Evolutionary conservation across 495 filamentous ascomycete species (phyloP).

Genomic region (Peziza echinospora): DNA sequence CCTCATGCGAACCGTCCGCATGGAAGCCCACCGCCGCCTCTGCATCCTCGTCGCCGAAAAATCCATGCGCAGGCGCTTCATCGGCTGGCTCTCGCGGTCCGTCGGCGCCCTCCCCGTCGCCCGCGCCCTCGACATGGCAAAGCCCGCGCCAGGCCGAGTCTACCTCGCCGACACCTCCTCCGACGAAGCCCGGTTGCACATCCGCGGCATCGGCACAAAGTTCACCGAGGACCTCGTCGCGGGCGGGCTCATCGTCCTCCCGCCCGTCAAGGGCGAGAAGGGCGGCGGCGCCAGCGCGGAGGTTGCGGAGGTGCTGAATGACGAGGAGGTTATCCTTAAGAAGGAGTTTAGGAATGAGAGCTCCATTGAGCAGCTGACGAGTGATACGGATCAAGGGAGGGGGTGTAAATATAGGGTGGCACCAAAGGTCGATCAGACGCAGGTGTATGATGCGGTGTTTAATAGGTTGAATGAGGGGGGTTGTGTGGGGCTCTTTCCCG

Average conservation of each 20-base stretch:
- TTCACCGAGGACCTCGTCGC: slow-evolving; percentile 55
- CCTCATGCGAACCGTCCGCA: slow-evolving; percentile 68
- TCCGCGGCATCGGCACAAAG: slow-evolving; percentile 69
- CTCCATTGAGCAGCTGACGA: slow-evolving; percentile 57
- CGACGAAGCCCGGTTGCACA: slow-evolving; percentile 58
- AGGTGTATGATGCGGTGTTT: slow-evolving; percentile 88
- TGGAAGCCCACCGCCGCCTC: slow-evolving; percentile 68
- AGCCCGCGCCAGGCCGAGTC: slow-evolving; percentile 53
- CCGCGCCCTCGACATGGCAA: slow-evolving; percentile 70
- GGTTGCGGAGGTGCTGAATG: slow-evolving; percentile 54
- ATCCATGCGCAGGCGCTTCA: slow-evolving; percentile 68
- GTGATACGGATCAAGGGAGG: slow-evolving; percentile 47
- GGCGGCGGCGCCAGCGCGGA: slow-evolving; percentile 47
- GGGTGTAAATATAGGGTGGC: slow-evolving; percentile 71
- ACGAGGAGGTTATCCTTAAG: slow-evolving; percentile 68
- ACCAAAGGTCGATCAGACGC: slow-evolving; percentile 81
- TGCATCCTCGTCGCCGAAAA: slow-evolving; percentile 86
- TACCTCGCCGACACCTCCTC: slow-evolving; percentile 51
- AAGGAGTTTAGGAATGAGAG: slow-evolving; percentile 55
- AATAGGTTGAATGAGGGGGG: slow-evolving; percentile 56
- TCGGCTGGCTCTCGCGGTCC: slow-evolving; percentile 56
- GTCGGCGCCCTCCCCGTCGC: slow-evolving; percentile 78
- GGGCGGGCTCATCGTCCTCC: slow-evolving; percentile 70
- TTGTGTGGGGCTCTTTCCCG: slow-evolving; percentile 91
- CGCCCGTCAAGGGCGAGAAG: slow-evolving; percentile 47